A percentile compares a stretch with the other conserved stretches of the same genome.
Conservation (phyloP, 2,329 filamentous ascomycete species). For the Monosporascus sp. region DNA sequence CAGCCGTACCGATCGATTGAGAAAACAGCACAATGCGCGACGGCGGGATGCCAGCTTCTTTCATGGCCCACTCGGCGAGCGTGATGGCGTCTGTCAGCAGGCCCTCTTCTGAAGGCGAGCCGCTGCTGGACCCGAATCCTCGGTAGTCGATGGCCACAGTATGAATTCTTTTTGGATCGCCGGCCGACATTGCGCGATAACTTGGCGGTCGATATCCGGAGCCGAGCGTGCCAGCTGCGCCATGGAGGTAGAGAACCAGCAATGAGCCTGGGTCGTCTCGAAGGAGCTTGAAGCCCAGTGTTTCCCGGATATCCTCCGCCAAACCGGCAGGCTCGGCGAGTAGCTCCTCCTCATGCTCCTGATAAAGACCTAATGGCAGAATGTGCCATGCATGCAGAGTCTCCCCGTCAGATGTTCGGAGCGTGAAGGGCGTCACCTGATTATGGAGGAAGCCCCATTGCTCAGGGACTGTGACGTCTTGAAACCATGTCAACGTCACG, state of each 20-base stretch:
- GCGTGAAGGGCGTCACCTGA: slow-evolving; percentile 66
- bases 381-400: slow-evolving; percentile 71
- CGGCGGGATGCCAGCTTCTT: slow-evolving; percentile 45
- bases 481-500: slow-evolving; percentile 49
- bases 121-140: slow-evolving; percentile 50
- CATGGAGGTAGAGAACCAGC: slow-evolving; percentile 48
- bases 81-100: slow-evolving; percentile 48
- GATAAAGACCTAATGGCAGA: slow-evolving; percentile 62
- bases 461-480: slow-evolving; percentile 60
- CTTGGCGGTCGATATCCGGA: slow-evolving; percentile 49
- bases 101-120: slow-evolving; percentile 49
- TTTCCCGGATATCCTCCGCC: slow-evolving; percentile 26
- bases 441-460: slow-evolving; percentile 66
- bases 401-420: slow-evolving; percentile 60
- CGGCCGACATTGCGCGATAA: slow-evolving; percentile 51
- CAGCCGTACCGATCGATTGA: slow-evolving; percentile 53
- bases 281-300: slow-evolving; percentile 36
- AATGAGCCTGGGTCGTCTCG: slow-evolving; percentile 37
- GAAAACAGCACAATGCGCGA: slow-evolving; percentile 52
- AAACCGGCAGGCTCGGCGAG: slow-evolving; percentile 32
- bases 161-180: slow-evolving; percentile 46
- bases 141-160: slow-evolving; percentile 56
- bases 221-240: slow-evolving; percentile 49
- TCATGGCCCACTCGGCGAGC: slow-evolving; percentile 47
- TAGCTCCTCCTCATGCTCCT: slow-evolving; percentile 48